Conservation (phyloP, 2,329 filamentous ascomycete genomes). For the Stagonosporopsis cucurbitacearum region DNA sequence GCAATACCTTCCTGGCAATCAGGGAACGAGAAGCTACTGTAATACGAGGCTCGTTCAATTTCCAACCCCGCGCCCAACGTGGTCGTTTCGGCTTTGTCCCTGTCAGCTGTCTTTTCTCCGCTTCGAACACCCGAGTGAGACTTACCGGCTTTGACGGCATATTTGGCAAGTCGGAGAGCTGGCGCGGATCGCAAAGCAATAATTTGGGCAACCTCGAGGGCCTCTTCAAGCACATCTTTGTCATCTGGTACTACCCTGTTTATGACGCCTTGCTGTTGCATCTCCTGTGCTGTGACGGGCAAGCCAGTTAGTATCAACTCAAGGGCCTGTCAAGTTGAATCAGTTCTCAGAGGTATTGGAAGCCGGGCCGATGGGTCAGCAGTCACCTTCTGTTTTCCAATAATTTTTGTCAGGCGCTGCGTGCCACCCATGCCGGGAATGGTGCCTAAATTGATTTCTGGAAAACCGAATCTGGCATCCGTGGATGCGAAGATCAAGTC, state of each 20-base stretch:
- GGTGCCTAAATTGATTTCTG: conserved; percentile 91
- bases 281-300: conserved; percentile 46
- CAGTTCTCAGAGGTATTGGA: conserved; percentile 11
- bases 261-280: conserved; percentile 52
- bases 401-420: conserved; percentile 78
- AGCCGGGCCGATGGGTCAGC: conserved; percentile 18
- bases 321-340: conserved; percentile 49
- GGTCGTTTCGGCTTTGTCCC: conserved; percentile 52
- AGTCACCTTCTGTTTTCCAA: conserved; percentile 50
- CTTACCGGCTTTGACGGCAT: conserved; percentile 53
- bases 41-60: conserved; percentile 43
- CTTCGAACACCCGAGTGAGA: conserved; percentile 1
- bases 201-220: conserved; percentile 48
- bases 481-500: conserved; percentile 90
- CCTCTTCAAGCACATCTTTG: conserved; percentile 48
- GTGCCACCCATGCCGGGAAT: conserved; percentile 90
- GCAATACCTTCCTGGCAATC: conserved; percentile 53
- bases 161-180: conserved; percentile 53
- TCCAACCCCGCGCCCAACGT: conserved; percentile 52
- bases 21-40: conserved; percentile 45
- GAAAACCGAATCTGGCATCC: conserved; percentile 88
- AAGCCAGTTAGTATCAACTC: conserved; percentile 54
- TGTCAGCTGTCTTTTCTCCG: conserved; percentile 23
- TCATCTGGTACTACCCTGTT: conserved; percentile 47
- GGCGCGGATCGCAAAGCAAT: conserved; percentile 52